Evolutionary conservation across 805 yeast genomes (phyloP).

Genomic region (Candida piceae): DNA sequence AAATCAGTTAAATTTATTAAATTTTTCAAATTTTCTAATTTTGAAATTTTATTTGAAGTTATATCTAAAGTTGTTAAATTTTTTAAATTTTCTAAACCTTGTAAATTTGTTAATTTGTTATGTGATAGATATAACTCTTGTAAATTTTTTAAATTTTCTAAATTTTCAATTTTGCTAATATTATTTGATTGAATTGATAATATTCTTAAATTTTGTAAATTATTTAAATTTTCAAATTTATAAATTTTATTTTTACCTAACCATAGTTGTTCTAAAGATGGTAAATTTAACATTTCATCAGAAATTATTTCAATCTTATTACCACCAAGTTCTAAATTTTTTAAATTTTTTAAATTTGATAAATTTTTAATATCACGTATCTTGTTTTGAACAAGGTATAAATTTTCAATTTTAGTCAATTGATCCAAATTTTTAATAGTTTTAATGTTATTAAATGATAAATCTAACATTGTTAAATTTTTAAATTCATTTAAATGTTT

Average conservation of each 20-base stretch:
- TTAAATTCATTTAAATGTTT: conserved; percentile 57
- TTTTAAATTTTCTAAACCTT: conserved; percentile 66
- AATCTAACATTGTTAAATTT: conserved; percentile 59
- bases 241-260: conserved; percentile 81
- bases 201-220: conserved; percentile 59
- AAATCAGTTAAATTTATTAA: conserved; percentile 75
- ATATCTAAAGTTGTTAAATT: conserved; percentile 75
- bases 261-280: conserved; percentile 74
- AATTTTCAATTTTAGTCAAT: conserved; percentile 54
- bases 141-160: conserved; percentile 63
- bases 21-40: conserved; percentile 61
- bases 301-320: conserved; percentile 58
- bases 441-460: conserved; percentile 85
- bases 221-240: conserved; percentile 55
- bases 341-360: conserved; percentile 49
- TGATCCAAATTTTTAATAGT: conserved; percentile 74
- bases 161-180: conserved; percentile 72
- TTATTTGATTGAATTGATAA: conserved; percentile 87
- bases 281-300: conserved; percentile 51
- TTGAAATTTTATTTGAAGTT: conserved; percentile 63
- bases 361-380: conserved; percentile 68
- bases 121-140: conserved; percentile 88
- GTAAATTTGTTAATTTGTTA: conserved; percentile 70
- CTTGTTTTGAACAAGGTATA: conserved; percentile 87
- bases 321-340: conserved; percentile 86